These are phyloP conservation scores for Trametes hirsuta DNA, from an alignment of 1,284 basidiomycete genomes.

Conservation along the genomic window DNA sequence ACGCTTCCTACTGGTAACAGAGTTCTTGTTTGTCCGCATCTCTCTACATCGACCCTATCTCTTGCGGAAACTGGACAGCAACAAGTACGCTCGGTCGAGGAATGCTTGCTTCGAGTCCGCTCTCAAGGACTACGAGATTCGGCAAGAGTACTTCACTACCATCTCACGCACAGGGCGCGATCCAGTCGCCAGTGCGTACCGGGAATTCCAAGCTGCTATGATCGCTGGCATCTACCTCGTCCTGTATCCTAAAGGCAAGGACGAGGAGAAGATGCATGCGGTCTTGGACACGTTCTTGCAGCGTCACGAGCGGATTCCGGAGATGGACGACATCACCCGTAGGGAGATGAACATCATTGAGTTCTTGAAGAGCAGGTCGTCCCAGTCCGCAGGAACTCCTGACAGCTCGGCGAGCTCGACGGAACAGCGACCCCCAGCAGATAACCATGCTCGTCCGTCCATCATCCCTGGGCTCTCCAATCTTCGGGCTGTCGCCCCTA, in stretches of 20 bases:
- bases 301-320: conserved; percentile 68
- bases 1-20: conserved; percentile 79
- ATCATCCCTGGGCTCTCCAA: conserved; percentile 37
- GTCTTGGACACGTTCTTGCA: conserved; percentile 79
- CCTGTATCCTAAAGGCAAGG: conserved; percentile 70
- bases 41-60: conserved; percentile 81
- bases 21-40: conserved; percentile 80
- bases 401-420: conserved; percentile 22
- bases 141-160: conserved; percentile 64
- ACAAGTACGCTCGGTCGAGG: conserved; percentile 76
- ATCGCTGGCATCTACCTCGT: conserved; percentile 84
- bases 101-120: conserved; percentile 81
- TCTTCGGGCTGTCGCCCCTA: conserved; percentile 31
- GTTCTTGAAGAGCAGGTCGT: conserved; percentile 71
- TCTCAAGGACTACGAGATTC: conserved; percentile 73
- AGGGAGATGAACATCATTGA: conserved; percentile 81
- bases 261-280: conserved; percentile 70
- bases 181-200: conserved; percentile 76
- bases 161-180: conserved; percentile 64
- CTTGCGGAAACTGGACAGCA: conserved; percentile 69
- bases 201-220: conserved; percentile 86
- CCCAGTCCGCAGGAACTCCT: conserved; percentile 49
- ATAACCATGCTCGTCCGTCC: not conserved
- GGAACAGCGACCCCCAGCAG: conserved; percentile 13
- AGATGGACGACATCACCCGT: conserved; percentile 80